Conservation (phyloP, 2,329 filamentous ascomycete genomes). For the Curvularia spicifera region DNA sequence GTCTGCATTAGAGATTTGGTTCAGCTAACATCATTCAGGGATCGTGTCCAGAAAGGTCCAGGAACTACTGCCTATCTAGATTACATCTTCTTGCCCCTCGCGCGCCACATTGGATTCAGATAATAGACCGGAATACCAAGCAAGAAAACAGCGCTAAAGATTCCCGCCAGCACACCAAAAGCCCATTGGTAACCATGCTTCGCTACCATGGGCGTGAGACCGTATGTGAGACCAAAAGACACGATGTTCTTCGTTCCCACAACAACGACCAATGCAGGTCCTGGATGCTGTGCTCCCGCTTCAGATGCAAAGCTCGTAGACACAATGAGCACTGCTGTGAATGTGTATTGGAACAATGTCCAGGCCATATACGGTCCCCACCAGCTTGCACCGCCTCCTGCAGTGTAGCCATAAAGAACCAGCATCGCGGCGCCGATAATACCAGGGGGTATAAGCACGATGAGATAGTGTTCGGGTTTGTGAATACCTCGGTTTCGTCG, state of each 20-base stretch:
- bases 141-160: neutral
- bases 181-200: constrained; percentile 5
- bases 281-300: constrained; percentile 3
- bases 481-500: constrained; percentile 5
- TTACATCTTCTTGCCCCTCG: neutral
- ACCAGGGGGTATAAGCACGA: neutral
- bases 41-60: neutral
- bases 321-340: constrained; percentile 1
- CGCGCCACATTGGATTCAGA: neutral
- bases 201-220: constrained; percentile 4
- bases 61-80: neutral
- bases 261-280: constrained; percentile 6
- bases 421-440: constrained; percentile 5
- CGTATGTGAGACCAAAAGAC: constrained; percentile 7
- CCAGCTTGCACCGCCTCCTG: constrained; percentile 2
- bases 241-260: constrained; percentile 9
- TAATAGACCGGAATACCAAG: constrained; percentile 1
- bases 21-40: neutral
- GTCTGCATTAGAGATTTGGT: neutral
- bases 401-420: constrained; percentile 6
- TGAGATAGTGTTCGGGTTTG: constrained; percentile 7
- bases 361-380: constrained; percentile 8
- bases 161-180: constrained; percentile 4
- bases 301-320: constrained; percentile 9
- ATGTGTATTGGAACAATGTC: constrained; percentile 7